Evolutionary conservation across 108 stramenopile species (phyloP).

Genomic region (Nannochloropsis salina): DNA sequence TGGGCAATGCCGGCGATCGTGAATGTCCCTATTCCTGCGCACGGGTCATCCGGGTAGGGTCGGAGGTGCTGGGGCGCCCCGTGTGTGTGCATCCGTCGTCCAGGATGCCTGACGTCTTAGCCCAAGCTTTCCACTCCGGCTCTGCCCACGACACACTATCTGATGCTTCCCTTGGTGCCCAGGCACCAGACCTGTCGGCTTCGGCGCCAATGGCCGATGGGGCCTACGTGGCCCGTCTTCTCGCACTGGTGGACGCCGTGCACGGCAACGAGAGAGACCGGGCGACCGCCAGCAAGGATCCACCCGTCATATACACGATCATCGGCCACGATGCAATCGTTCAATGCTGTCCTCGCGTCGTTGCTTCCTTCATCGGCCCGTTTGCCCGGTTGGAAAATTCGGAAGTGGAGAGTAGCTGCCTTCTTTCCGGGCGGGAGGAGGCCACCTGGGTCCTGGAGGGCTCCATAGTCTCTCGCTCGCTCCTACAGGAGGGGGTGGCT

Average conservation of each 20-base stretch:
- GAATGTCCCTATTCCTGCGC: neutral
- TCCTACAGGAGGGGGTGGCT: conserved; percentile 31
- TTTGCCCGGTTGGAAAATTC: neutral
- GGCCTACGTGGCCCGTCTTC: neutral
- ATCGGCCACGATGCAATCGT: neutral
- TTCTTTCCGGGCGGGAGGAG: conserved; percentile 30
- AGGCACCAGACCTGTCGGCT: neutral
- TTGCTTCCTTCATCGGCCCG: neutral
- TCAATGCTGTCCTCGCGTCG: neutral
- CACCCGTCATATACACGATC: neutral
- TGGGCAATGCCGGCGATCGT: neutral
- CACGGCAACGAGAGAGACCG: neutral
- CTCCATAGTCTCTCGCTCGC: conserved; percentile 22
- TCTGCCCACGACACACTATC: neutral
- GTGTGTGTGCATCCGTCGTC: neutral
- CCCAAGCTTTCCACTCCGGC: neutral
- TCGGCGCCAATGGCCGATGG: neutral
- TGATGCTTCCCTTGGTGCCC: neutral
- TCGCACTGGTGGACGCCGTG: neutral
- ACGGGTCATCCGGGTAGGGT: neutral
- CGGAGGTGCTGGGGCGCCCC: neutral
- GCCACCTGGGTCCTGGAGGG: conserved; percentile 20
- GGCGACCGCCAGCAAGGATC: neutral
- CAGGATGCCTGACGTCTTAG: neutral
- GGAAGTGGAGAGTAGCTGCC: conserved; percentile 31